Percentiles rank a stretch among this genome's conserved stretches.
Evolutionary conservation across 768 basidiomycete species (phyloP).

Genomic region (Kwoniella heveanensis): DNA sequence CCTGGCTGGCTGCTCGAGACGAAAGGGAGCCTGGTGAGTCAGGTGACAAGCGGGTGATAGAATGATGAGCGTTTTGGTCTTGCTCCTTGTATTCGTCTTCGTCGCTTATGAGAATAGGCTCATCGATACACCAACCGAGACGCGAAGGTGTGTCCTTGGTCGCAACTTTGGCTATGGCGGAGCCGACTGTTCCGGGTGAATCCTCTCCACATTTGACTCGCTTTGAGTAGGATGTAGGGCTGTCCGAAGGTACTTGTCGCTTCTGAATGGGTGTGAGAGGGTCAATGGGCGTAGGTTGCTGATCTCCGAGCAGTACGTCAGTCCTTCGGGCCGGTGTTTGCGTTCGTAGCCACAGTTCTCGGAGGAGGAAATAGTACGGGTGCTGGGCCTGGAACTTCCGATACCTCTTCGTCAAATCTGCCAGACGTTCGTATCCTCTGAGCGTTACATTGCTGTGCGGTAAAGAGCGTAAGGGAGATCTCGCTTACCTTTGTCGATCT

Average conservation of each 20-base stretch:
- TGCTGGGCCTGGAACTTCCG: not conserved
- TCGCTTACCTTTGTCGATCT: not conserved
- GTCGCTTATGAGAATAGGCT: not conserved
- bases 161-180: not conserved
- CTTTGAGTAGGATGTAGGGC: not conserved
- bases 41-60: too few species aligned
- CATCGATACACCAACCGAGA: not conserved
- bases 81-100: not conserved
- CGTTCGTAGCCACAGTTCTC: not conserved
- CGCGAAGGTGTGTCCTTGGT: not conserved
- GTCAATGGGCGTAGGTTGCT: not conserved
- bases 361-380: conserved; percentile 1
- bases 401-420: not conserved
- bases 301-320: not conserved
- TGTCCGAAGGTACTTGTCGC: not conserved
- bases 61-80: not conserved
- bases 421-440: not conserved
- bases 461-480: too few species aligned
- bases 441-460: too few species aligned
- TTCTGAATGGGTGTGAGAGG: not conserved
- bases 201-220: not conserved
- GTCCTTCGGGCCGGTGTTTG: not conserved
- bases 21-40: not conserved
- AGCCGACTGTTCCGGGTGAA: not conserved
- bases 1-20: not conserved